These are phyloP conservation scores for Pseudogymnoascus verrucosus DNA, from an alignment of 2,329 filamentous ascomycete species.

Conservation along the genomic window DNA sequence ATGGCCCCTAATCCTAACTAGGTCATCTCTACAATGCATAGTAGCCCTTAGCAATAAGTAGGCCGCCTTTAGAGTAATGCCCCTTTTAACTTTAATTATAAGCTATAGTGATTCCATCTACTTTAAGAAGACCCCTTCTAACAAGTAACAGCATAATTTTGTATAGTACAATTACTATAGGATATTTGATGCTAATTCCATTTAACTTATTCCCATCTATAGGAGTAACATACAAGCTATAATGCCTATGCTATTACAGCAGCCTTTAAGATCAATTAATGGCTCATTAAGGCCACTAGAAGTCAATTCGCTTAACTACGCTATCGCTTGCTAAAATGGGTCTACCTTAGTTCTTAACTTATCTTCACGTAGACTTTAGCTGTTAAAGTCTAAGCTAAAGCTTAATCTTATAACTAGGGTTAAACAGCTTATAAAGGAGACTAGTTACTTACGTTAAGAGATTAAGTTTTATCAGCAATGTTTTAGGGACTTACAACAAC, in stretches of 20 bases:
- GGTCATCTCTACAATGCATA: neutral
- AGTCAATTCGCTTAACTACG: conserved; percentile 15
- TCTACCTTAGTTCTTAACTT: conserved; percentile 16
- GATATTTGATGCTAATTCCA: neutral
- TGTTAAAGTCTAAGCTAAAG: conserved; percentile 11
- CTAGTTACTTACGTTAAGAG: conserved; percentile 15
- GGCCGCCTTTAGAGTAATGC: neutral
- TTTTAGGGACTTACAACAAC: conserved; percentile 15
- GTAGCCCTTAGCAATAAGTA: neutral
- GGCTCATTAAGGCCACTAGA: conserved; percentile 2
- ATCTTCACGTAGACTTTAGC: conserved; percentile 12
- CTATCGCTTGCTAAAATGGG: conserved; percentile 14
- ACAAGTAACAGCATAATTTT: neutral
- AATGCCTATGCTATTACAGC: neutral
- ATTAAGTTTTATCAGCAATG: conserved; percentile 16
- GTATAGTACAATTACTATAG: neutral
- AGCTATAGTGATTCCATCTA: neutral
- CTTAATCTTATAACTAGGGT: conserved; percentile 11
- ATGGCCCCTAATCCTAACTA: neutral
- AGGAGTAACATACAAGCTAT: neutral
- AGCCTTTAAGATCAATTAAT: conserved; percentile 6
- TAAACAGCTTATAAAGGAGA: conserved; percentile 17
- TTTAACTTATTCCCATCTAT: neutral
- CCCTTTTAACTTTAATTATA: neutral
- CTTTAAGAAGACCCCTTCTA: neutral